A percentile compares a stretch with the other conserved stretches of the same genome.
Evolutionary conservation across 1,139 yeast species (phyloP).

Genomic region (Saccharomyces hybrid): DNA sequence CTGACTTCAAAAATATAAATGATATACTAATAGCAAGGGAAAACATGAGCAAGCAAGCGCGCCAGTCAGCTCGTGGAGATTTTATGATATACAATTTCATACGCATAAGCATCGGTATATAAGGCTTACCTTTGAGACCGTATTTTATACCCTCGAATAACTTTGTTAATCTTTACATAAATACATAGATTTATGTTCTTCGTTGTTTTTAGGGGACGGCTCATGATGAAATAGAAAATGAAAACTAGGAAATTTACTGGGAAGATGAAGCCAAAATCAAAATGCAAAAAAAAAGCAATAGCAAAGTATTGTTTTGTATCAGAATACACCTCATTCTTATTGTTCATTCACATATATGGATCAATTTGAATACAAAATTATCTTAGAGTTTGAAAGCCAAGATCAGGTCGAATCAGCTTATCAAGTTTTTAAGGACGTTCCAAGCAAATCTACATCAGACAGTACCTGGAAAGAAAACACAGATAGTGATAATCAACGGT

Average conservation of each 20-base stretch:
- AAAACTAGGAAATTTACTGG: neutral
- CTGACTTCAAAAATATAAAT: neutral
- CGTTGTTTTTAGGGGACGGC: neutral
- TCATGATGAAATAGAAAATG: neutral
- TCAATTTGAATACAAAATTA: constrained; percentile 1
- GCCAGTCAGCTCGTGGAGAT: too few relatives aligned
- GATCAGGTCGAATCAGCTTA: constrained; percentile 9
- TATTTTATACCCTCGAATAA: neutral
- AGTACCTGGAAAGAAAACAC: neutral
- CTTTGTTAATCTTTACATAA: neutral
- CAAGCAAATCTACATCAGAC: neutral
- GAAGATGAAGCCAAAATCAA: neutral
- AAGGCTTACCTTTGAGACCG: too few relatives aligned
- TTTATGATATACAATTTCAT: neutral
- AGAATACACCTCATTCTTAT: neutral
- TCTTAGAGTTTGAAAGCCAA: constrained; percentile 4
- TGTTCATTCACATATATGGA: neutral
- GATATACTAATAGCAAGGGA: neutral
- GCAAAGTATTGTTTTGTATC: neutral
- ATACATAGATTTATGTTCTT: neutral
- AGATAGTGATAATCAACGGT: neutral
- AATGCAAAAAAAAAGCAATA: neutral
- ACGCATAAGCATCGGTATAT: neutral
- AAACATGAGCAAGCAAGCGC: neutral
- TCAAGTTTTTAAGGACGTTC: constrained; percentile 7